Base-by-base conservation (phyloP, 441 rosid genomes). In the California macrophylla region DNA sequence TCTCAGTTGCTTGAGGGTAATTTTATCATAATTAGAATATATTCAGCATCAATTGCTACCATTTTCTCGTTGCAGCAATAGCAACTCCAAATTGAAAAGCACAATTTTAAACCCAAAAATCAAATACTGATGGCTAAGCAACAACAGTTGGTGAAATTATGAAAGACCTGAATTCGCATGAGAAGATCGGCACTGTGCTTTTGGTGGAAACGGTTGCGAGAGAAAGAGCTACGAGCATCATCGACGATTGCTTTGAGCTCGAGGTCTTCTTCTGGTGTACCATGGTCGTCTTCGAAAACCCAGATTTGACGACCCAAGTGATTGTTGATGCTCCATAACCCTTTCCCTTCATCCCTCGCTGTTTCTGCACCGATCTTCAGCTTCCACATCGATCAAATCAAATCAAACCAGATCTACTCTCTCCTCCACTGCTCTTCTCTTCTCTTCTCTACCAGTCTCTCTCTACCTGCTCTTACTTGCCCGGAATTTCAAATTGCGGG, bases 181-280 rank as follows among this genome's bases (percentile, higher is more conserved):
- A 89, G 82, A 61, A 87, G 87, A 89, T 87, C 91, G 70, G 90
- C 67, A 71, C 95, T 91, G 50, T 89, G 95, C 72, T 87, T 89
- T 71, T 74, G 58, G n/a, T 12, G 50, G 68, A 87, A 86, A 6
- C 90, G 87, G 47, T 86, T 78, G 2, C 74, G 63, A 28, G 76
- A 3, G 72, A 89, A 91, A 6, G 78, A 67, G 4, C 54, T 68
- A 6, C 95, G 86, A 30, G 84, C 89, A 65, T 82, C 81, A 30
- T 87, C 87, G 52, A 89, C 69, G 56, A 15, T 47, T 47, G 18
- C 56, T 47, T 47, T 47, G 56, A 47, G 18, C 18, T 15, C 5
- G 56, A 15, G 20, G 3, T n/a, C n/a, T 42, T 42, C 16, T 42
- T 42, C 16, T 42, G 9, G 38, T 34, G 38, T 34, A 1, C 38